Conservation (phyloP, 2,329 filamentous ascomycete species). For the Diplodia seriata region DNA sequence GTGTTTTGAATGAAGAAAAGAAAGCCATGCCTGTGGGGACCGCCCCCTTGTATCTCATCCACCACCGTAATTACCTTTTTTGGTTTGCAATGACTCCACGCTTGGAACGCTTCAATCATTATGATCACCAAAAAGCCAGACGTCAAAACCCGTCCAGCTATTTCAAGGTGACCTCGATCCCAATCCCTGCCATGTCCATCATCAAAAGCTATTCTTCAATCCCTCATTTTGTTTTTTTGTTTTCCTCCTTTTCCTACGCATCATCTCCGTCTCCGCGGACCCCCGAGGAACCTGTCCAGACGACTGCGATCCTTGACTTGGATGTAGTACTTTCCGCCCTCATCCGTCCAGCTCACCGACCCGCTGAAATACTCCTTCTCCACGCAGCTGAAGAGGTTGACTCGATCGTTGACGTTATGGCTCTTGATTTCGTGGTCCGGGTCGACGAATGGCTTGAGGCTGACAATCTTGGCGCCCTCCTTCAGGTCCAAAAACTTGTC, state of each 20-base stretch:
- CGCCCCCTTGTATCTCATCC: not conserved
- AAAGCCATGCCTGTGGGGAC: not conserved
- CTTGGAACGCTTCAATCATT: conserved; percentile 13
- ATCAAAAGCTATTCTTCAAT: conserved; percentile 9
- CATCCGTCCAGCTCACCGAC: conserved; percentile 88
- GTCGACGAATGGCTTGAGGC: conserved; percentile 88
- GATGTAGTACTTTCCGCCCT: conserved; percentile 77
- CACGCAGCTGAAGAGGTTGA: conserved; percentile 53
- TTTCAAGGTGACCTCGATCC: conserved; percentile 2
- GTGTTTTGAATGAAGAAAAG: not conserved
- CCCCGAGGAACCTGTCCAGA: conserved; percentile 26
- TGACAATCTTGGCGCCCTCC: conserved; percentile 86
- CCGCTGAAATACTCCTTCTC: conserved; percentile 73
- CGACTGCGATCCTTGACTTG: conserved; percentile 31
- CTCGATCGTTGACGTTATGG: conserved; percentile 73
- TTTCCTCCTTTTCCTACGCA: not conserved
- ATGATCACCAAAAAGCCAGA: conserved; percentile 9
- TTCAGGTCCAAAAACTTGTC: conserved; percentile 94
- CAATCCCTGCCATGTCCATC: not conserved
- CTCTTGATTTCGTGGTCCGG: conserved; percentile 82
- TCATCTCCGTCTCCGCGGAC: conserved; percentile 22
- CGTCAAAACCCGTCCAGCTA: not conserved
- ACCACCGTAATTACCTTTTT: not conserved
- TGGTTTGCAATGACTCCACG: conserved; percentile 3
- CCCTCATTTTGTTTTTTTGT: not conserved